Base-by-base conservation (phyloP, 2,329 filamentous ascomycete genomes). In the Clarireedia hainanense region DNA sequence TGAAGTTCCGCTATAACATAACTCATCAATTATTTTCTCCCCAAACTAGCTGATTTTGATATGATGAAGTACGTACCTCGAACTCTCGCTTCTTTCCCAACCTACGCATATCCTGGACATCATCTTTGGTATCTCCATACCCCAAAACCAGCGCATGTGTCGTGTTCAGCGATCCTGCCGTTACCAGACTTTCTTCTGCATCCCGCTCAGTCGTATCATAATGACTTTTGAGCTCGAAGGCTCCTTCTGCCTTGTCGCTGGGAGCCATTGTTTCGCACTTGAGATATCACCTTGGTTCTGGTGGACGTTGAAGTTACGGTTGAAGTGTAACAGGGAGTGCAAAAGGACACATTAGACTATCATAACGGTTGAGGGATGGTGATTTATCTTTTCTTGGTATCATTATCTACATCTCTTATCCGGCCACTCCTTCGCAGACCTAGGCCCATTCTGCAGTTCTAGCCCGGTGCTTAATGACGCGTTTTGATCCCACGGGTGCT, bases 1-100 rank as follows among this genome's bases (percentile, higher is more conserved):
- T 67, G 60, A 74, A 76, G 58, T 71, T 73, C 50, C 71, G 64
- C 65, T 72, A 43, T 37, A 20, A 27, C 10, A 6, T 23, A 20
- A 50, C 17, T 55, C n/a, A 50, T 42, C 39, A 42, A 34, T 9
- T 42, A 10, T 10, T 3, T 26, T 34, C 23, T 26, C 15, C 36
- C 17, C 26, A 6, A 14, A 1, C 3, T 37, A 26, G 43, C 4
- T 17, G n/a, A 3, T 7, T 36, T 9, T 23, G 7, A 9, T 23
- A 23, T 46, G 20, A 15, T 6, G 15, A 17, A 40, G 9, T 20
- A 17, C 52, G 27, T 46, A 65, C 64, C 55, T 66, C 65, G 43
- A 67, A 61, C 49, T 67, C 62, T 48, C 68, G 66, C 23, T 65
- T 64, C 56, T 66, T 65, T 36, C 68, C 67, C 46, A 69, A 52